phyloP scores from a whole-genome alignment of 2,329 filamentous ascomycete genomes.

The Emericellopsis cladophorae region DNA sequence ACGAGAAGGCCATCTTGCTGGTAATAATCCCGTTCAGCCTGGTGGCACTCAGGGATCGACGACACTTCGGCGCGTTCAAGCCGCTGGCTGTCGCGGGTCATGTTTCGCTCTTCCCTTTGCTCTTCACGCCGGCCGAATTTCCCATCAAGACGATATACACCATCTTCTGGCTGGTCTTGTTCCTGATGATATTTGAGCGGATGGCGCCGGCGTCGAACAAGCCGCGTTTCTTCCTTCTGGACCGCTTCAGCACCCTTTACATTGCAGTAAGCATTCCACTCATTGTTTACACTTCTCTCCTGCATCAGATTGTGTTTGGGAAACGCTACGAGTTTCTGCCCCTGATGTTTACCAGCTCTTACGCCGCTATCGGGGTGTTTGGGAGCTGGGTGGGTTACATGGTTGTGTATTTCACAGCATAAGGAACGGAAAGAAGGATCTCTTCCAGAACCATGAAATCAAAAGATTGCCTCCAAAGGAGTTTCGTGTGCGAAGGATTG shows the following conservation, averaged over 20 bases:
- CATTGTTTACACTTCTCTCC: conserved; percentile 74
- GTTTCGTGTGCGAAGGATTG: no score
- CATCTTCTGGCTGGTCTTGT: conserved; percentile 77
- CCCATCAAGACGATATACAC: conserved; percentile 92
- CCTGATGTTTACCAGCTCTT: conserved; percentile 93
- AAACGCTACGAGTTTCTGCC: conserved; percentile 79
- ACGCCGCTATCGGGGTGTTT: conserved; percentile 86
- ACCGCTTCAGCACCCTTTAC: conserved; percentile 82
- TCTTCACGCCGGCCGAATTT: conserved; percentile 88
- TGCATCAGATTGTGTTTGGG: conserved; percentile 78
- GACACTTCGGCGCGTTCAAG: conserved; percentile 83
- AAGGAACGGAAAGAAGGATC: background rate
- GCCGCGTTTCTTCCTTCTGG: conserved; percentile 77
- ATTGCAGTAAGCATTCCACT: conserved; percentile 82
- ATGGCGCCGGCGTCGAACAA: conserved; percentile 73
- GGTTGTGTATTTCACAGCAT: conserved; percentile 70
- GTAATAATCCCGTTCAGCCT: conserved; percentile 93
- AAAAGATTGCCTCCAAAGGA: no score
- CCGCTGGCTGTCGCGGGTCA: conserved; percentile 88
- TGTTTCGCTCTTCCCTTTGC: conserved; percentile 84
- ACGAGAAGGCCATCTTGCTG: conserved; percentile 91
- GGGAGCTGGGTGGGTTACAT: conserved; percentile 93
- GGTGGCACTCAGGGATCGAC: conserved; percentile 77
- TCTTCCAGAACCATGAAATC: no score
- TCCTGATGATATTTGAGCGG: conserved; percentile 76